A percentile compares a stretch with the other conserved stretches of the same genome.
phyloP scores from a whole-genome alignment of 768 basidiomycete species.

The Mycena vulgaris region DNA sequence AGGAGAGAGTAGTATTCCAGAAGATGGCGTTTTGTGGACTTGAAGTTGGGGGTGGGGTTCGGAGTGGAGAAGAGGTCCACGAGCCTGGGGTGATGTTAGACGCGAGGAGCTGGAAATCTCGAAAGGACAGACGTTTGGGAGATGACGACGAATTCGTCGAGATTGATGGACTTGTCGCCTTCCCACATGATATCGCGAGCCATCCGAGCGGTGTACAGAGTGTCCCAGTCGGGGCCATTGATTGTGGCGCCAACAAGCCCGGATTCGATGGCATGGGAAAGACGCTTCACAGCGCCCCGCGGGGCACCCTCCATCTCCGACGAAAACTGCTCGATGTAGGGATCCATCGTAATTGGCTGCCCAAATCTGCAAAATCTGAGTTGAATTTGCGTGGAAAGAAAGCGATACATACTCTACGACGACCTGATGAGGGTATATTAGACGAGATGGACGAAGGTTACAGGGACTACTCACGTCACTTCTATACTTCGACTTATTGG shows the following conservation, averaged over 20 bases:
- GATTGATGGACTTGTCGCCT: conserved; percentile 79
- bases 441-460: conserved; percentile 34
- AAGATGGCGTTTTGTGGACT: conserved; percentile 75
- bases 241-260: conserved; percentile 84
- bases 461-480: conserved; percentile 76
- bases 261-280: conserved; percentile 82
- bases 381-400: conserved; percentile 31
- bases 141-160: conserved; percentile 86
- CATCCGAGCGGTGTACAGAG: conserved; percentile 91
- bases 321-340: conserved; percentile 84
- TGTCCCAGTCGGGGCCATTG: conserved; percentile 97
- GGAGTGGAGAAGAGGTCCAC: conserved; percentile 89
- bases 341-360: conserved; percentile 81
- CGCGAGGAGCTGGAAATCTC: conserved; percentile 15
- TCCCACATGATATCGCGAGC: conserved; percentile 96
- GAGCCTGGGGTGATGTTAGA: conserved; percentile 64
- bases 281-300: conserved; percentile 87
- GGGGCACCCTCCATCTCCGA: conserved; percentile 76
- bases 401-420: conserved; percentile 74
- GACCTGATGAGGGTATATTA: conserved; percentile 59
- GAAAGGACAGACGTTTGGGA: conserved; percentile 87
- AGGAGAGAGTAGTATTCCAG: conserved; percentile 92
- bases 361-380: conserved; percentile 75
- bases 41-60: conserved; percentile 72
- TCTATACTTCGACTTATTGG: conserved; percentile 95